Conservation (phyloP, 805 yeast genomes). For the Candida succiphila region DNA sequence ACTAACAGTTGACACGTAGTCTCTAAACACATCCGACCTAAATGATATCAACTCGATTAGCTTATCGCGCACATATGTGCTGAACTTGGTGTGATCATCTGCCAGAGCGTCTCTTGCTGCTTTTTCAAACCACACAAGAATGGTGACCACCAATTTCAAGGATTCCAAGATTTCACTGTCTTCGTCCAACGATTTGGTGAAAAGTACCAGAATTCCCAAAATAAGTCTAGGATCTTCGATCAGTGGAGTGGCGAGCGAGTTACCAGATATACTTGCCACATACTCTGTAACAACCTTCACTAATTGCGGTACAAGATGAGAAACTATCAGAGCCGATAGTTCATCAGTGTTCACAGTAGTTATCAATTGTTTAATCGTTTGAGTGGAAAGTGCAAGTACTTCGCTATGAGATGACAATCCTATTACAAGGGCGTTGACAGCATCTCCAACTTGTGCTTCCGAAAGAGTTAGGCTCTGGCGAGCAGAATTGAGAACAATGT, state of each 20-base stretch:
- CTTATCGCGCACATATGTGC: constrained; percentile 37
- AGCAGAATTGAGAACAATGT: constrained; percentile 33
- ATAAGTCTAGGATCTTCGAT: constrained; percentile 26
- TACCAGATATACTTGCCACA: constrained; percentile 1
- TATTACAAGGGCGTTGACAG: constrained; percentile 23
- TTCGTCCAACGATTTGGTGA: constrained; percentile 26
- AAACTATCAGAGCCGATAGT: constrained; percentile 28
- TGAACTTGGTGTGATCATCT: too few relatives aligned
- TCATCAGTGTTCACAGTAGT: constrained; percentile 19
- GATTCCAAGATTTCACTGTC: constrained; percentile 21
- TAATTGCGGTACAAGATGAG: constrained; percentile 35
- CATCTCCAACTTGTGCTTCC: constrained; percentile 25
- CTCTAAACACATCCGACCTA: constrained; percentile 38
- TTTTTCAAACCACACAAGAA: constrained; percentile 23
- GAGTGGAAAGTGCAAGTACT: constrained; percentile 34
- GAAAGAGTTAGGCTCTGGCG: constrained; percentile 22
- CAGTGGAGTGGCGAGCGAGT: constrained; percentile 3
- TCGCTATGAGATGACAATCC: constrained; percentile 26
- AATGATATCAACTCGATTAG: constrained; percentile 35
- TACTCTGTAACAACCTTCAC: constrained; percentile 20
- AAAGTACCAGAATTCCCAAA: constrained; percentile 40
- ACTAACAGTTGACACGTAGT: constrained; percentile 28
- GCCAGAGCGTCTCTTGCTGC: too few relatives aligned
- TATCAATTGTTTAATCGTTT: constrained; percentile 53
- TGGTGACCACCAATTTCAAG: constrained; percentile 20